Evolutionary conservation across 306 rosid species (phyloP).

Genomic region (Vicia villosa): DNA sequence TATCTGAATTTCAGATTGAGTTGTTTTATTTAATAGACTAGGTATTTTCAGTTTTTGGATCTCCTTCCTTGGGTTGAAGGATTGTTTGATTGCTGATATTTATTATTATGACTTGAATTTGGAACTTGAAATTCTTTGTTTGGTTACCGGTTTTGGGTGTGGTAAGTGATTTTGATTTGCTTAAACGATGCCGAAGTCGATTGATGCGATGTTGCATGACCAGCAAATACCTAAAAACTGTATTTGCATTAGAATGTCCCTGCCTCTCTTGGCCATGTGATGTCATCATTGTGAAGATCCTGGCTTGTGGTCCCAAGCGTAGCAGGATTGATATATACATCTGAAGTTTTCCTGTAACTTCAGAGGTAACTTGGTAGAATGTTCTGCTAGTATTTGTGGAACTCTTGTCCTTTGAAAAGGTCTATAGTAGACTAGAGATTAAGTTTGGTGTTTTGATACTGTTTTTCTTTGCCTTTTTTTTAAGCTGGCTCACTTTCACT

Average conservation of each 20-base stretch:
- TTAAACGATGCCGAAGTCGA: neutral
- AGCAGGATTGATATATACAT: neutral
- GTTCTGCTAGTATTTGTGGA: neutral
- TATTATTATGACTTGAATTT: constrained; percentile 31
- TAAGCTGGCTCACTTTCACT: no score
- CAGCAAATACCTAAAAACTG: neutral
- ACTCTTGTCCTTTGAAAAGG: neutral
- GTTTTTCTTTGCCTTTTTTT: no score
- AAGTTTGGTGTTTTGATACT: no score
- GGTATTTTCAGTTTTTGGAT: constrained; percentile 29
- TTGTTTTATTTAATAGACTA: constrained; percentile 39
- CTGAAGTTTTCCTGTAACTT: no score
- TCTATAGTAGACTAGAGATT: no score
- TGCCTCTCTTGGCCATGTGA: neutral
- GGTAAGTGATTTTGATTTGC: neutral
- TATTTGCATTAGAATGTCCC: neutral
- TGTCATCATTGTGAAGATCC: neutral
- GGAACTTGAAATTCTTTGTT: constrained; percentile 15
- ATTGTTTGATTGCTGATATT: constrained; percentile 15
- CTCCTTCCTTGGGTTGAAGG: constrained; percentile 26
- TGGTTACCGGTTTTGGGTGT: neutral
- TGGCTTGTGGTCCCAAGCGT: neutral
- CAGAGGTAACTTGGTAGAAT: neutral
- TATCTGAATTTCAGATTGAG: constrained; percentile 44
- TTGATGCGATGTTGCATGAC: neutral